These are phyloP conservation scores for Candida cerambycidarum DNA, from an alignment of 805 yeast genomes.

Conservation along the genomic window DNA sequence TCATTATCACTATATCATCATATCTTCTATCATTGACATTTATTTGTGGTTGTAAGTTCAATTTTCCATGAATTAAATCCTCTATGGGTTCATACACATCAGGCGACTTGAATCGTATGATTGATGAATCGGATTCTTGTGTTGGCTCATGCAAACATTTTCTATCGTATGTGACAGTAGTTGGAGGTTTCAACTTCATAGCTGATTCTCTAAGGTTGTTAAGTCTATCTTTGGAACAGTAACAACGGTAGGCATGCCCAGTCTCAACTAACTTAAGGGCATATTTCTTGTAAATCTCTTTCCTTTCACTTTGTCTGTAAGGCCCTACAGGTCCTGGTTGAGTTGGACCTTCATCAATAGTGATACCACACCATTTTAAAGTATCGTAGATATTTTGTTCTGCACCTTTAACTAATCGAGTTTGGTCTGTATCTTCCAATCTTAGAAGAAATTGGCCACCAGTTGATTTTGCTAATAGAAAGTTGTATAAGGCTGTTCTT, in stretches of 20 bases:
- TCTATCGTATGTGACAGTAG: slow-evolving; percentile 89
- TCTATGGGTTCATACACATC: slow-evolving; percentile 60
- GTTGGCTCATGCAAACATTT: slow-evolving; percentile 54
- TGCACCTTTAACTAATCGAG: slow-evolving; percentile 75
- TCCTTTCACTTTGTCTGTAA: slow-evolving; percentile 81
- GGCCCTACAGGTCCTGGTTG: slow-evolving; percentile 60
- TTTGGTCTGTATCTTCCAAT: slow-evolving; percentile 91
- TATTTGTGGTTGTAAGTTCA: slow-evolving; percentile 77
- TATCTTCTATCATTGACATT: slow-evolving; percentile 69
- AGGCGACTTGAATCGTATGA: slow-evolving; percentile 79
- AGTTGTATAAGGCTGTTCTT: slow-evolving; percentile 91
- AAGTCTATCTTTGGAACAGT: slow-evolving; percentile 79
- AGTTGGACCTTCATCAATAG: slow-evolving; percentile 79
- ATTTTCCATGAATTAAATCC: slow-evolving; percentile 76
- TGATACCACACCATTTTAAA: slow-evolving; percentile 72
- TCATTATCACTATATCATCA: slow-evolving; percentile 87
- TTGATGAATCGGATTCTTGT: slow-evolving; percentile 24
- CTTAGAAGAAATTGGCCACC: slow-evolving; percentile 80
- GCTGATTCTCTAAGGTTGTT: slow-evolving; percentile 71
- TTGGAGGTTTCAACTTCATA: slow-evolving; percentile 74
- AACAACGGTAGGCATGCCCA: slow-evolving; percentile 84
- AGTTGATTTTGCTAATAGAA: slow-evolving; percentile 73
- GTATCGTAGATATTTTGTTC: slow-evolving; percentile 76
- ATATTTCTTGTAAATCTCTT: slow-evolving; percentile 61
- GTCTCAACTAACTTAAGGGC: slow-evolving; percentile 53